These are phyloP conservation scores for Puccinia brachypodii DNA, from an alignment of 1,284 basidiomycete species.

Conservation along the genomic window DNA sequence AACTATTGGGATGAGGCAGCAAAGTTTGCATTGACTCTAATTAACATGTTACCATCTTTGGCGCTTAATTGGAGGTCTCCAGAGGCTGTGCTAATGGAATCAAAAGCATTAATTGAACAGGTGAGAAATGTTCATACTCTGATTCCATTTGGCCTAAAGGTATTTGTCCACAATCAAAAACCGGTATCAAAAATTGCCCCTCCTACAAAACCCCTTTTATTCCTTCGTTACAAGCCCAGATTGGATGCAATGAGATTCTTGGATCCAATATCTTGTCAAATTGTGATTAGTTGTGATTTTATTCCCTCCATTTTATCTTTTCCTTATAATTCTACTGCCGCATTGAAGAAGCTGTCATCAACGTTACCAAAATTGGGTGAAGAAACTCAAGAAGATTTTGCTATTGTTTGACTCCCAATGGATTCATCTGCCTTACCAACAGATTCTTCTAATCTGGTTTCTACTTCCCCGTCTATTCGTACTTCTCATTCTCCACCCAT, in stretches of 20 bases:
- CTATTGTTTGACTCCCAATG: too few relatives aligned
- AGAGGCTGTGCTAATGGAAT: not conserved
- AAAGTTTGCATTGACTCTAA: not conserved
- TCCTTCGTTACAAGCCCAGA: not conserved
- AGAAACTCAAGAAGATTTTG: too few relatives aligned
- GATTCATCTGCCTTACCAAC: too few relatives aligned
- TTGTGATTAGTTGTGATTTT: slow-evolving; percentile 12
- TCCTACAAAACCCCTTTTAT: not conserved
- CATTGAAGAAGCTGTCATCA: not conserved
- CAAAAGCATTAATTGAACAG: not conserved
- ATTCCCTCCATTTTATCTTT: not conserved
- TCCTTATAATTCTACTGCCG: not conserved
- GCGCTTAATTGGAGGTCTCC: not conserved
- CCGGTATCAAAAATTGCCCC: not conserved
- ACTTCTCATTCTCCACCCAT: too few relatives aligned
- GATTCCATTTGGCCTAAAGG: slow-evolving; percentile 3
- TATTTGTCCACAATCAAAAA: not conserved
- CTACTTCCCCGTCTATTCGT: too few relatives aligned
- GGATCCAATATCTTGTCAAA: not conserved
- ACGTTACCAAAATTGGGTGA: too few relatives aligned
- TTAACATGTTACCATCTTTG: not conserved
- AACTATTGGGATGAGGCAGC: slow-evolving; percentile 4
- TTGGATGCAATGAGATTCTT: slow-evolving; percentile 5
- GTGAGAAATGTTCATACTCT: not conserved
- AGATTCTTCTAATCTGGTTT: too few relatives aligned